Percentiles rank a stretch among this genome's conserved stretches.
phyloP scores from a whole-genome alignment of 345 rosid species.

The Euphorbia lathyris region DNA sequence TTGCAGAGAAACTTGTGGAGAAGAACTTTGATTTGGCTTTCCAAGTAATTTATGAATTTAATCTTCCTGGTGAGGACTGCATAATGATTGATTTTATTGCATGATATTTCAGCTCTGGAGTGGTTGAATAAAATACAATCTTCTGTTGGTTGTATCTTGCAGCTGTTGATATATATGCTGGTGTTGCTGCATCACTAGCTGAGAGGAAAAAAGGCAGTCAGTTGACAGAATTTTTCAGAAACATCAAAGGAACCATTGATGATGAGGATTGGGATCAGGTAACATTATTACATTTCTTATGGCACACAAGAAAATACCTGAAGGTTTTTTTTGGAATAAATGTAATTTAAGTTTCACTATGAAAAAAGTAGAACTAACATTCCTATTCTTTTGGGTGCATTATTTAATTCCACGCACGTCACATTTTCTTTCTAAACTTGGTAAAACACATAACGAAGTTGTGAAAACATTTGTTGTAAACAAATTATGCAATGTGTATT shows the following conservation, averaged over 20 bases:
- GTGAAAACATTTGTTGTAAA: not conserved
- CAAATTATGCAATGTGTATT: not conserved
- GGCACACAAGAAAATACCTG: not conserved
- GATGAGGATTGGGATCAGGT: constrained; percentile 99
- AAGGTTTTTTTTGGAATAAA: not conserved
- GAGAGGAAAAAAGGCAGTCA: constrained; percentile 88
- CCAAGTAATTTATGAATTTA: constrained; percentile 82
- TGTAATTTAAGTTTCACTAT: not conserved
- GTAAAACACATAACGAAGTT: not conserved
- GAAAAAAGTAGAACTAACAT: not conserved
- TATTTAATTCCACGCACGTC: not conserved
- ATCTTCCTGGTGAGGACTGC: constrained; percentile 65
- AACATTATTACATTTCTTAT: constrained; percentile 14
- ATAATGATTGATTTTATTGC: not conserved
- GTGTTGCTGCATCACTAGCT: constrained; percentile 92
- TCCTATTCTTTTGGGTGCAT: not conserved
- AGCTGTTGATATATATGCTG: constrained; percentile 98
- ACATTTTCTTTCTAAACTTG: not conserved
- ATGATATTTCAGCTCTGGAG: constrained; percentile 1
- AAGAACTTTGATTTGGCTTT: constrained; percentile 94
- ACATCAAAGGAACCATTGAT: constrained; percentile 81
- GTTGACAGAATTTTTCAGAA: constrained; percentile 86
- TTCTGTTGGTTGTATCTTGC: constrained; percentile 25
- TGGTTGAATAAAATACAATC: constrained; percentile 5
- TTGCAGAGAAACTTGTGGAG: constrained; percentile 86